Percentiles rank a stretch among this genome's conserved stretches.
phyloP scores from a whole-genome alignment of 805 yeast species.

The Teunomyces funiuensis region DNA sequence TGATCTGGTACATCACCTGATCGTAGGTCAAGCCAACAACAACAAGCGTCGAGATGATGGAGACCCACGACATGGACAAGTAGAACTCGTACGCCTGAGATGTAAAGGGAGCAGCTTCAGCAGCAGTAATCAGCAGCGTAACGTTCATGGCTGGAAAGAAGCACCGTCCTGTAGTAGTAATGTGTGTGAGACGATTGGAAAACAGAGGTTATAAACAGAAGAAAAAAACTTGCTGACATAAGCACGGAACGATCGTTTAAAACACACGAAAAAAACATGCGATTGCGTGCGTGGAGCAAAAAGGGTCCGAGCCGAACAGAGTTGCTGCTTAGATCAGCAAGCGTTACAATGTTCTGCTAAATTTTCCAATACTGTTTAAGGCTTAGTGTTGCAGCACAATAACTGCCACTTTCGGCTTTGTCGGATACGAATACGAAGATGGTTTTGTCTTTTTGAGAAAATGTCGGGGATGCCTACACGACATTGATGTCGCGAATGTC shows the following conservation, averaged over 20 bases:
- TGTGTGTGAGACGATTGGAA: slow-evolving; percentile 2
- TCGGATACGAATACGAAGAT: too few relatives aligned
- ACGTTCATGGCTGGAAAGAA: slow-evolving; percentile 1
- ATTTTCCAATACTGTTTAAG: too few relatives aligned
- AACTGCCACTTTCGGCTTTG: too few relatives aligned
- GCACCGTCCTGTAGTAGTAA: too few relatives aligned
- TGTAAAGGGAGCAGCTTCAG: slow-evolving; percentile 8
- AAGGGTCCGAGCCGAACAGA: too few relatives aligned
- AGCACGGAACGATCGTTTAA: slow-evolving; percentile 13
- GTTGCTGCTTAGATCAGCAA: too few relatives aligned
- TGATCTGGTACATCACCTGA: slow-evolving; percentile 72
- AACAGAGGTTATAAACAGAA: slow-evolving; percentile 7
- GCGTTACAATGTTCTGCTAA: too few relatives aligned
- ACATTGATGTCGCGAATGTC: not conserved
- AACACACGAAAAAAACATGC: not conserved
- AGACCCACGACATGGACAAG: slow-evolving; percentile 50
- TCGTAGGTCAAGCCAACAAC: slow-evolving; percentile 59
- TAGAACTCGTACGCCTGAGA: slow-evolving; percentile 16
- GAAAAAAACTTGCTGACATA: slow-evolving; percentile 6
- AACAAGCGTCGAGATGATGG: slow-evolving; percentile 46
- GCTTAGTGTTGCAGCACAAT: too few relatives aligned
- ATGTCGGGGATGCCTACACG: not conserved
- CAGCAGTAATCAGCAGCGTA: not conserved
- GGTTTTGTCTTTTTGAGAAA: too few relatives aligned
- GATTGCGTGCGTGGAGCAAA: not conserved